These are phyloP conservation scores for Tetracladium marchalianum DNA, from an alignment of 495 filamentous ascomycete species.

Conservation along the genomic window DNA sequence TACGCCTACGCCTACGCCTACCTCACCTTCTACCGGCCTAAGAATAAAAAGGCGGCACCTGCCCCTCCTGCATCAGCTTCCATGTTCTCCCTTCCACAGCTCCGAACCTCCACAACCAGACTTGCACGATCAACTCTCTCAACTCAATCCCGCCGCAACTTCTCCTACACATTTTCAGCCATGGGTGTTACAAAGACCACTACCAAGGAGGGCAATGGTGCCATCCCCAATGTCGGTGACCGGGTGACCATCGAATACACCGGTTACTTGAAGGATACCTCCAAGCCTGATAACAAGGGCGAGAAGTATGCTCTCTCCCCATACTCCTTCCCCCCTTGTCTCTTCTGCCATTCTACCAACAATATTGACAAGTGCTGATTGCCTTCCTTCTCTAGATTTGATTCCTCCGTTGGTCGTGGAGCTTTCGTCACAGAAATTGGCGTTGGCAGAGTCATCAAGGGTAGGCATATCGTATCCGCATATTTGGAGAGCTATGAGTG, in stretches of 20 bases:
- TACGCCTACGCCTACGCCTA: no score
- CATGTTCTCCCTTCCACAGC: conserved; percentile 1
- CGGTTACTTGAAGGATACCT: conserved; percentile 63
- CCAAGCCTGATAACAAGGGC: conserved; percentile 39
- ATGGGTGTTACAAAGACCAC: conserved; percentile 43
- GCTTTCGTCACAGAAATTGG: conserved; percentile 63
- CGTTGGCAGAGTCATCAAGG: conserved; percentile 67
- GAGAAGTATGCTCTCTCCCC: conserved; percentile 26
- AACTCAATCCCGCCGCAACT: conserved; percentile 6
- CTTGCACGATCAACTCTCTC: background rate
- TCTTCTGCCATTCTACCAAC: background rate
- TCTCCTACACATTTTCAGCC: conserved; percentile 17
- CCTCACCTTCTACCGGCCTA: no score
- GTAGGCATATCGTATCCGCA: conserved; percentile 30
- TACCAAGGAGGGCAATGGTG: conserved; percentile 30
- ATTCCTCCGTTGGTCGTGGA: conserved; percentile 58
- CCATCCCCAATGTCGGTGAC: conserved; percentile 51
- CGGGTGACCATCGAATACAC: conserved; percentile 74
- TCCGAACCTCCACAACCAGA: background rate
- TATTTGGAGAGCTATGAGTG: background rate
- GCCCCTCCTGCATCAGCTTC: background rate
- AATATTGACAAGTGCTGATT: conserved; percentile 9
- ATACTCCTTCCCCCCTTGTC: background rate
- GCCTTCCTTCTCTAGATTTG: conserved; percentile 47
- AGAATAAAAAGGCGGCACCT: background rate